Conservation (phyloP, 345 rosid genomes). For the Carallia brachiata region DNA sequence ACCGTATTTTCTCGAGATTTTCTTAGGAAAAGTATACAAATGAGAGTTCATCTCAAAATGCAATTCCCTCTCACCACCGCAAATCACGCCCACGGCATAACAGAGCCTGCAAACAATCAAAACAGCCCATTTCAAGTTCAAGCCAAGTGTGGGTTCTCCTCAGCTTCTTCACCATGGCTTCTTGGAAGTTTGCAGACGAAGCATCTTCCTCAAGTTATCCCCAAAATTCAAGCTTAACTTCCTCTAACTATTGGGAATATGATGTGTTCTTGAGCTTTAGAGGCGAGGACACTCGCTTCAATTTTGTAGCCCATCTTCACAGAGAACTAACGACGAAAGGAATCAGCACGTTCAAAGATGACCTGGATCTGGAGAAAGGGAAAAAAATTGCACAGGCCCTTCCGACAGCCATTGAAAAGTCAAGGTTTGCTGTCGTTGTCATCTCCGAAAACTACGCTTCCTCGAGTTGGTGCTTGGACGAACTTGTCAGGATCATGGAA, state of each 20-base stretch:
- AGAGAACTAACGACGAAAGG: not conserved
- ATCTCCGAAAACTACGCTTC: not conserved
- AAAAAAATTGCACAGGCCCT: not conserved
- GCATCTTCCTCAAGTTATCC: not conserved
- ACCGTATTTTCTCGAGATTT: too few relatives aligned
- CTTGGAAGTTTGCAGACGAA: not conserved
- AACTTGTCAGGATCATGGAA: constrained; percentile 2
- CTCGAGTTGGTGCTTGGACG: not conserved
- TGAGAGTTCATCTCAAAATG: too few relatives aligned
- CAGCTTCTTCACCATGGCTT: not conserved
- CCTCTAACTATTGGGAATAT: not conserved
- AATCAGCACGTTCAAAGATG: not conserved
- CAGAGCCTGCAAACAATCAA: too few relatives aligned
- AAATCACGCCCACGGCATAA: too few relatives aligned
- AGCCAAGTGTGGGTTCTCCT: too few relatives aligned
- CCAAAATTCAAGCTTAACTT: not conserved
- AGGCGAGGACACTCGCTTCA: not conserved
- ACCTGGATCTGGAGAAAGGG: not conserved
- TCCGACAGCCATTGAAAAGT: not conserved
- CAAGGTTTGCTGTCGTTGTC: not conserved
- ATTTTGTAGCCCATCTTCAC: not conserved
- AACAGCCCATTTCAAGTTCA: too few relatives aligned
- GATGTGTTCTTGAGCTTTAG: not conserved
- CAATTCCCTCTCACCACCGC: too few relatives aligned
- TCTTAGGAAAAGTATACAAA: too few relatives aligned